Conservation (phyloP, 179 eudicot genomes). For the Camellia oleifera region DNA sequence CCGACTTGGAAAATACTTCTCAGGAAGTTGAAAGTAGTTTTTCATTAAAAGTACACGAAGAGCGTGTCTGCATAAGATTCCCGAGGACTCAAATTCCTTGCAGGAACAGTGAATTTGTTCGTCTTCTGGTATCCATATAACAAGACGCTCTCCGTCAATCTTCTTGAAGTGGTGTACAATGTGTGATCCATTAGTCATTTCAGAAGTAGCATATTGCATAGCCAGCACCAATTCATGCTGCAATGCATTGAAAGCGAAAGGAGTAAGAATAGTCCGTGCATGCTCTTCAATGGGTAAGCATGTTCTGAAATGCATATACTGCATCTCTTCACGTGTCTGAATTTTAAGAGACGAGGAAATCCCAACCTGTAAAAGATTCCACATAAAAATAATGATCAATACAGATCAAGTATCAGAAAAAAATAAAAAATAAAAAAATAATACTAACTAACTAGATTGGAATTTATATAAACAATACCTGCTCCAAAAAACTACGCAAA, state of each 20-base stretch:
- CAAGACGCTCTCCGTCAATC: slow-evolving; percentile 36
- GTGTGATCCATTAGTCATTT: slow-evolving; percentile 39
- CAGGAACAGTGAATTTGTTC: slow-evolving; percentile 53
- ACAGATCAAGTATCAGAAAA: background rate
- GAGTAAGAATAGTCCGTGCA: slow-evolving; percentile 37
- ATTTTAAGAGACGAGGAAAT: slow-evolving; percentile 20
- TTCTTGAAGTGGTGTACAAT: slow-evolving; percentile 45
- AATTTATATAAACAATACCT: slow-evolving; percentile 23
- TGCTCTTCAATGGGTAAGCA: slow-evolving; percentile 50
- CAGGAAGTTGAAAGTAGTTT: slow-evolving; percentile 48
- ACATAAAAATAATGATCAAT: background rate
- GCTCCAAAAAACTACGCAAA: slow-evolving; percentile 38
- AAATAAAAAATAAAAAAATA: background rate
- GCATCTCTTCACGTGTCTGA: slow-evolving; percentile 28
- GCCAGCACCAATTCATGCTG: slow-evolving; percentile 40
- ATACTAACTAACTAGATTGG: slow-evolving; percentile 1
- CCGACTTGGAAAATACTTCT: slow-evolving; percentile 34
- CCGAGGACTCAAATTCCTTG: slow-evolving; percentile 49
- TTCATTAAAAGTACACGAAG: slow-evolving; percentile 32
- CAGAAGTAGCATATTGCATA: slow-evolving; percentile 37
- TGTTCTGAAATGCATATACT: slow-evolving; percentile 32
- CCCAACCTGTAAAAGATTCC: slow-evolving; percentile 32
- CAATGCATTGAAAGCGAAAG: slow-evolving; percentile 39
- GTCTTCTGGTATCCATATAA: slow-evolving; percentile 43
- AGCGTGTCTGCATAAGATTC: slow-evolving; percentile 49